A percentile compares a stretch with the other conserved stretches of the same genome.
These are phyloP conservation scores for Hemisphaericaspora xylofermentans DNA, from an alignment of 1,139 yeast genomes.

Conservation along the genomic window DNA sequence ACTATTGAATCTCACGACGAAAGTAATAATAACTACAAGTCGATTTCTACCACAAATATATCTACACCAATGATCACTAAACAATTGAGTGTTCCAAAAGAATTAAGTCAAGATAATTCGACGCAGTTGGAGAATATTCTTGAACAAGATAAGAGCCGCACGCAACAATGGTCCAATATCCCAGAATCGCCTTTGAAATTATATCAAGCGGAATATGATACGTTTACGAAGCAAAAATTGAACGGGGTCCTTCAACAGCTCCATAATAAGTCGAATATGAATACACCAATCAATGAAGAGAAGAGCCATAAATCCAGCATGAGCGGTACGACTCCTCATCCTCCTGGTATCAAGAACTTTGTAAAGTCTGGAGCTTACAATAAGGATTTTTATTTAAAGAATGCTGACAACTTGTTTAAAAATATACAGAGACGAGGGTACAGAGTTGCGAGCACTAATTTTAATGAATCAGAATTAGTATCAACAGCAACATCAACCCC, in stretches of 20 bases:
- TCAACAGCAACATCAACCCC: constrained; percentile 43
- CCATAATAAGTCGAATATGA: constrained; percentile 19
- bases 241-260: constrained; percentile 31
- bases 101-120: constrained; percentile 20
- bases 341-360: constrained; percentile 25
- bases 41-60: constrained; percentile 31
- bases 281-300: constrained; percentile 12
- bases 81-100: constrained; percentile 9
- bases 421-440: constrained; percentile 39
- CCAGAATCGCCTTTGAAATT: constrained; percentile 43
- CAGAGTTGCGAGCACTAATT: constrained; percentile 9
- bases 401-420: constrained; percentile 42
- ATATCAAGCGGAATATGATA: constrained; percentile 39
- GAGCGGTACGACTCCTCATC: neutral
- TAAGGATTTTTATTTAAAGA: constrained; percentile 36
- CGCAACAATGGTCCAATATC: constrained; percentile 13
- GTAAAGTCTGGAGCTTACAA: constrained; percentile 33
- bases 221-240: constrained; percentile 41
- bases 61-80: constrained; percentile 29
- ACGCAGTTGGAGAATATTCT: constrained; percentile 22
- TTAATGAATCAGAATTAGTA: constrained; percentile 3
- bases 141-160: constrained; percentile 17
- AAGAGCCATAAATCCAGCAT: neutral
- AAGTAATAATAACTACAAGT: constrained; percentile 10
- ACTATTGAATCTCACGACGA: constrained; percentile 15